phyloP scores from a whole-genome alignment of 345 rosid genomes.

The Atalantia buxifolia region DNA sequence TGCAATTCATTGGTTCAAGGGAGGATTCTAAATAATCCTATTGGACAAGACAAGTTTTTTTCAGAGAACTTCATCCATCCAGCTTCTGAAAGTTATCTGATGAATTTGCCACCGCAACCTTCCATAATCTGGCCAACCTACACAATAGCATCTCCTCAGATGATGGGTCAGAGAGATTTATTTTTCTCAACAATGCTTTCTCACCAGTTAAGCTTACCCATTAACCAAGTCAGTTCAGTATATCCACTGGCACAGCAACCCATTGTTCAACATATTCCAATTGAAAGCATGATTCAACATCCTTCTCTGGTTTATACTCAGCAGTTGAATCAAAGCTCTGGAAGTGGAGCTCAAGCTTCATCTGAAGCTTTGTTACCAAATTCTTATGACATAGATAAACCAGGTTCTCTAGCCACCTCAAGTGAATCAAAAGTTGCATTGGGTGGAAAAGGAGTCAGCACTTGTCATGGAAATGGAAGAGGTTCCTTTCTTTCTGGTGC shows the following conservation, averaged over 20 bases:
- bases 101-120: constrained; percentile 6
- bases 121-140: constrained; percentile 4
- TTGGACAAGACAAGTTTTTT: neutral
- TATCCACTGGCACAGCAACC: constrained; percentile 3
- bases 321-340: constrained; percentile 2
- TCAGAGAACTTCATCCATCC: neutral
- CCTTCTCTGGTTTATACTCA: neutral
- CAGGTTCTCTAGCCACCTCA: neutral
- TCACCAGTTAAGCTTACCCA: neutral
- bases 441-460: constrained; percentile 2
- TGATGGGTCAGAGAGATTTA: constrained; percentile 12
- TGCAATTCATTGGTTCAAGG: neutral
- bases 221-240: neutral
- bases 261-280: constrained; percentile 3
- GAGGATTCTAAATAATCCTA: neutral
- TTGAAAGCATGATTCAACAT: neutral
- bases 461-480: constrained; percentile 1
- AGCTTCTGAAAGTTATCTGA: constrained; percentile 3
- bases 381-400: neutral
- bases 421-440: constrained; percentile 4
- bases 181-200: neutral
- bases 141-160: neutral
- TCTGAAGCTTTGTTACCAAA: neutral
- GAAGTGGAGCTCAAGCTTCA: neutral
- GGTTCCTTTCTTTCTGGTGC: constrained; percentile 4